phyloP scores from a whole-genome alignment of 2,329 filamentous ascomycete genomes.

The Sarocladium oryzae region DNA sequence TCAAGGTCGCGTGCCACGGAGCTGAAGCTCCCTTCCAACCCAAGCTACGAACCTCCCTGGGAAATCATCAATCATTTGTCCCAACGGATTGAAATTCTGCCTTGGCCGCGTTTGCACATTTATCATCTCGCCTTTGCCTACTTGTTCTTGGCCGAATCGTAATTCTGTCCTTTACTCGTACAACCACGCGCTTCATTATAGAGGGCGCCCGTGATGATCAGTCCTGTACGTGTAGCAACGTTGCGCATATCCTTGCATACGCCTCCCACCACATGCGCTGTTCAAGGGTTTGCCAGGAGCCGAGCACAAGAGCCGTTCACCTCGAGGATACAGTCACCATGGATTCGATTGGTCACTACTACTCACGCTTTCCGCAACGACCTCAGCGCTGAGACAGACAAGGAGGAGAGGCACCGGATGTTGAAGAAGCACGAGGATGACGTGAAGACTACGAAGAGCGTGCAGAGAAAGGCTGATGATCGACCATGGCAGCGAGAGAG shows the following conservation, averaged over 20 bases:
- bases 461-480: slow-evolving; percentile 50
- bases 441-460: slow-evolving; percentile 19
- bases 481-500: slow-evolving; percentile 62
- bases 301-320: background rate
- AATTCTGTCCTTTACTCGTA: too few species aligned
- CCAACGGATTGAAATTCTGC: background rate
- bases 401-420: slow-evolving; percentile 23
- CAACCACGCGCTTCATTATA: background rate
- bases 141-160: too few species aligned
- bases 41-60: background rate
- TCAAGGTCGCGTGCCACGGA: background rate
- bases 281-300: background rate
- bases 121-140: too few species aligned
- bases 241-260: background rate
- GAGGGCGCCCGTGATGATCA: slow-evolving; percentile 4
- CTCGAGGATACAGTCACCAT: background rate
- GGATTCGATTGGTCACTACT: background rate
- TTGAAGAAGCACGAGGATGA: slow-evolving; percentile 31
- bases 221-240: slow-evolving; percentile 2
- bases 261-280: background rate
- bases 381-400: slow-evolving; percentile 20
- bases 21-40: background rate
- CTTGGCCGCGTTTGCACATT: too few species aligned
- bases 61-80: too few species aligned
- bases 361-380: background rate